These are phyloP conservation scores for Aspergillus ibericus DNA, from an alignment of 2,329 filamentous ascomycete species.

Conservation along the genomic window DNA sequence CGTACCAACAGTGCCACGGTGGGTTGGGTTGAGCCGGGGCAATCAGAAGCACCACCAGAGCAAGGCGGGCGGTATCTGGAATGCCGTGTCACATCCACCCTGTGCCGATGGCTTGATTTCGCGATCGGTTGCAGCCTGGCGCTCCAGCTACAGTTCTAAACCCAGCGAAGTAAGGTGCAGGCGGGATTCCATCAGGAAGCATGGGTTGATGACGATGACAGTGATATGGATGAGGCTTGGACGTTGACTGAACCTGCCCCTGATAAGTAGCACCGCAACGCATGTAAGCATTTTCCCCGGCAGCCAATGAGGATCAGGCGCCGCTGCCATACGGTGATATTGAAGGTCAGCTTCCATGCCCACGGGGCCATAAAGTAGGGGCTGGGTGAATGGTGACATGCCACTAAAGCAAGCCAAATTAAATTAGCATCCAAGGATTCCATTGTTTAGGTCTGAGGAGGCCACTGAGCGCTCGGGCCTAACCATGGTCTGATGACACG, in stretches of 20 bases:
- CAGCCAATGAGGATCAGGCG: not conserved
- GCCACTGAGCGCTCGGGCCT: constrained; percentile 14
- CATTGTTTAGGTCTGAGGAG: constrained; percentile 7
- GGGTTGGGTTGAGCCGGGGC: not conserved
- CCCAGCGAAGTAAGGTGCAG: constrained; percentile 1
- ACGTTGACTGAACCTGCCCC: constrained; percentile 3
- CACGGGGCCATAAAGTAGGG: constrained; percentile 17
- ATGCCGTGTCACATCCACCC: constrained; percentile 15
- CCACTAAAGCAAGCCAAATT: constrained; percentile 23
- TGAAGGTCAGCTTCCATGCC: constrained; percentile 12
- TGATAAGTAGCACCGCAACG: not conserved
- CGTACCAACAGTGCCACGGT: not conserved
- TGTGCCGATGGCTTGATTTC: constrained; percentile 8
- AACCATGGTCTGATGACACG: constrained; percentile 16
- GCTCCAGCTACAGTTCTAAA: not conserved
- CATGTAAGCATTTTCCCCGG: constrained; percentile 10
- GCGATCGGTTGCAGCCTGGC: constrained; percentile 5
- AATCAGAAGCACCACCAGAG: constrained; percentile 4
- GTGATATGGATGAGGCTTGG: constrained; percentile 10
- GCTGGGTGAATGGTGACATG: constrained; percentile 20
- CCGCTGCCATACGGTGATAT: not conserved
- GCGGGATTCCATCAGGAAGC: not conserved
- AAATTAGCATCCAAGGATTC: constrained; percentile 13
- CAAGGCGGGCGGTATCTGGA: not conserved
- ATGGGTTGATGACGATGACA: not conserved